Percentiles rank a stretch among this genome's conserved stretches.
These are phyloP conservation scores for Microglena sp. DNA, from an alignment of 139 green algal species.

Conservation along the genomic window DNA sequence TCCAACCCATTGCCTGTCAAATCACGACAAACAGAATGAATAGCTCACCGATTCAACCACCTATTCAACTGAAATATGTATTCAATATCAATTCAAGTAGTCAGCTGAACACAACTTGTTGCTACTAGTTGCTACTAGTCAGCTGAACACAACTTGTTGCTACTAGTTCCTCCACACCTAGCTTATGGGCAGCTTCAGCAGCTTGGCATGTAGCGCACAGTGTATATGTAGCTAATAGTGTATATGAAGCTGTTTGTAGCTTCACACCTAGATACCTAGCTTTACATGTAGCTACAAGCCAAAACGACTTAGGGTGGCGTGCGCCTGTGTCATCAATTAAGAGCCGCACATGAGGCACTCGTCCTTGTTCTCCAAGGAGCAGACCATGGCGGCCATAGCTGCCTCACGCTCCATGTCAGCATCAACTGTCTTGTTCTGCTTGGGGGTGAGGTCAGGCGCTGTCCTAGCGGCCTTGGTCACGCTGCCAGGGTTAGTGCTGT, in stretches of 20 bases:
- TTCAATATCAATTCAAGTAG: too few species aligned
- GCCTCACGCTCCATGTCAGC: constrained; percentile 43
- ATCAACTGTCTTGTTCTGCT: constrained; percentile 5
- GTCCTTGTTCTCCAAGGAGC: constrained; percentile 95
- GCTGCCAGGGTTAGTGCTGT: neutral
- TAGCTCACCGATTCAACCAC: too few species aligned
- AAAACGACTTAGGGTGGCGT: neutral
- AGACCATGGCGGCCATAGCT: constrained; percentile 81
- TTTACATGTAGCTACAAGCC: neutral
- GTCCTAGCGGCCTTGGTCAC: constrained; percentile 5
- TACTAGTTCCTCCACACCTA: too few species aligned
- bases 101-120: too few species aligned
- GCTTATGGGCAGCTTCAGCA: neutral
- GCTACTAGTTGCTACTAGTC: too few species aligned
- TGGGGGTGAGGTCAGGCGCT: constrained; percentile 2
- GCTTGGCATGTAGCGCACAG: neutral
- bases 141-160: too few species aligned
- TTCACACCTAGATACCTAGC: neutral
- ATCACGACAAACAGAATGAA: too few species aligned
- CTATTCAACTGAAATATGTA: too few species aligned
- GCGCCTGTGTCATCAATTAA: constrained; percentile 25
- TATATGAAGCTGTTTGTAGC: neutral
- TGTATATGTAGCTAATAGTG: neutral
- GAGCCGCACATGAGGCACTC: constrained; percentile 89
- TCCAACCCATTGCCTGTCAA: too few species aligned